phyloP scores from a whole-genome alignment of 495 filamentous ascomycete genomes.

The Entonaema liquescens region DNA sequence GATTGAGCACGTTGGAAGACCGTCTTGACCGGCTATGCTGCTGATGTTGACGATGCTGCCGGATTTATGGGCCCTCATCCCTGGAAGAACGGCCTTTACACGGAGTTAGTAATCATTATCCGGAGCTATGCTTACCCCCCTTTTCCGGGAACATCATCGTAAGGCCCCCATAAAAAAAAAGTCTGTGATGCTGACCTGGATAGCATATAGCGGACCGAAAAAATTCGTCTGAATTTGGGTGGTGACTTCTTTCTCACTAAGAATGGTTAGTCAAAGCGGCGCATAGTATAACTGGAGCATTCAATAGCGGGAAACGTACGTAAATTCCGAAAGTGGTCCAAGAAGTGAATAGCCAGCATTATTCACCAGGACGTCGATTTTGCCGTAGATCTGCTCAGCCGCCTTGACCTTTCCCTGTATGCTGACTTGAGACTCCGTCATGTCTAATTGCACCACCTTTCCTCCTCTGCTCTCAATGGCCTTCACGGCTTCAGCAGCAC shows the following conservation, averaged over 20 bases:
- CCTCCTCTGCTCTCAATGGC: background rate
- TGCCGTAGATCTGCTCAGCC: background rate
- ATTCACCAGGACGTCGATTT: background rate
- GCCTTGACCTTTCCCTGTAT: slow-evolving; percentile 1
- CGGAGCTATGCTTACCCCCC: background rate
- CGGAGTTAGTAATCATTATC: background rate
- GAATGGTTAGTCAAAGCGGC: background rate
- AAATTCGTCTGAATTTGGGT: background rate
- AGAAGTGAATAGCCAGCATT: background rate
- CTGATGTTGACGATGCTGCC: slow-evolving; percentile 1
- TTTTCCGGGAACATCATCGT: background rate
- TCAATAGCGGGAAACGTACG: background rate
- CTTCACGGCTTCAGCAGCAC: background rate
- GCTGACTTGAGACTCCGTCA: background rate
- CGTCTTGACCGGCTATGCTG: background rate
- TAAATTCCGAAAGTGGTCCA: background rate
- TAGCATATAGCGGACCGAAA: background rate
- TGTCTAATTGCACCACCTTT: background rate
- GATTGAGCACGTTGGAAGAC: background rate
- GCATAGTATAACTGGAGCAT: background rate
- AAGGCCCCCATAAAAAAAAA: too few species aligned
- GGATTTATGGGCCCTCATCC: background rate
- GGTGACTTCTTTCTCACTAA: background rate
- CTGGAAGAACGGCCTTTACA: slow-evolving; percentile 2
- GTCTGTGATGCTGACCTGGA: background rate